These are phyloP conservation scores for Chrysoporthe cubensis DNA, from an alignment of 2,329 filamentous ascomycete genomes.

Conservation along the genomic window DNA sequence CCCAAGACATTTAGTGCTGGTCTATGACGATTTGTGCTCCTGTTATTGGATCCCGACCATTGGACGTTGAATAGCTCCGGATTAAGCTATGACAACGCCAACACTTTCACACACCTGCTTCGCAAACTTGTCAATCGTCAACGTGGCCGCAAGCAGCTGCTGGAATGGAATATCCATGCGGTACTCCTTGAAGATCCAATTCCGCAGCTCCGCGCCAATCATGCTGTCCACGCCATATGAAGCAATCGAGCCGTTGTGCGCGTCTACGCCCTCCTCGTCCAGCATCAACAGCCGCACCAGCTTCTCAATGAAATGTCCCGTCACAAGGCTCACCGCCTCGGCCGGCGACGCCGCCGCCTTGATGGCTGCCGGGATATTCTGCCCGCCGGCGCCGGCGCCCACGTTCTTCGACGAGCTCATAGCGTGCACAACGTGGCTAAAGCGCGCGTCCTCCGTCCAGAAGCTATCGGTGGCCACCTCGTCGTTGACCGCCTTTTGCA, in stretches of 20 bases:
- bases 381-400: slow-evolving; percentile 15
- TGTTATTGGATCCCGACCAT: too few species aligned
- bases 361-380: slow-evolving; percentile 27
- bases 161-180: slow-evolving; percentile 45
- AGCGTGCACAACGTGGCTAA: slow-evolving; percentile 30
- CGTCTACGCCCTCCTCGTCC: slow-evolving; percentile 17
- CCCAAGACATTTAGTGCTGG: too few species aligned
- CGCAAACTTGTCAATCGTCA: slow-evolving; percentile 30
- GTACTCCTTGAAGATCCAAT: slow-evolving; percentile 42
- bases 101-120: background rate
- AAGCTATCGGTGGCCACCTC: slow-evolving; percentile 29
- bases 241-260: slow-evolving; percentile 30
- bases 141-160: slow-evolving; percentile 39
- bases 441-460: slow-evolving; percentile 36
- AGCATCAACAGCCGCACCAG: slow-evolving; percentile 33
- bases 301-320: slow-evolving; percentile 27
- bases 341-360: background rate
- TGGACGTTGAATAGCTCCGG: too few species aligned
- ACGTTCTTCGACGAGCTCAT: slow-evolving; percentile 17
- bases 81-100: background rate
- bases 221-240: slow-evolving; percentile 43
- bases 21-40: too few species aligned
- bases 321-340: background rate
- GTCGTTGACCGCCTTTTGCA: slow-evolving; percentile 29
- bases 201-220: slow-evolving; percentile 42